Conservation (phyloP, 2,329 filamentous ascomycete species). For the Ascochyta koolunga region DNA sequence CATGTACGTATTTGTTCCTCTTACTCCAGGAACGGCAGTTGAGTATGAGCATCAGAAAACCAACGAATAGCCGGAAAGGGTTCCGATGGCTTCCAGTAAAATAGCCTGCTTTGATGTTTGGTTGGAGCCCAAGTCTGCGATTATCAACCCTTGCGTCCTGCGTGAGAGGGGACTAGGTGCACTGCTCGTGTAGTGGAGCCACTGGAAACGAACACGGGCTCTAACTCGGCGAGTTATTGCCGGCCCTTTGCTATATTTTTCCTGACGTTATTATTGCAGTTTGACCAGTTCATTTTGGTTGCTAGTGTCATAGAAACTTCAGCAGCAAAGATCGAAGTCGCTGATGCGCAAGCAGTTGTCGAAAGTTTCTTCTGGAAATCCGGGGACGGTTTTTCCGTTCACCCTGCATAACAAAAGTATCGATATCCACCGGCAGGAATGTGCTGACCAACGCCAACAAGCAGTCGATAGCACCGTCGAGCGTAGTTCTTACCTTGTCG, state of each 20-base stretch:
- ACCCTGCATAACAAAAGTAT: conserved; percentile 9
- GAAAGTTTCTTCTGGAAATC: conserved; percentile 9
- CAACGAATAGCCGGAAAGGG: not conserved
- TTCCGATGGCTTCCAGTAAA: not conserved
- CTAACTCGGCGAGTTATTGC: conserved; percentile 8
- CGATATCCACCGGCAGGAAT: conserved; percentile 1
- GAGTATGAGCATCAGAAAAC: not conserved
- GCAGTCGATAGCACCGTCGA: conserved; percentile 1
- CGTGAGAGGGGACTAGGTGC: conserved; percentile 4
- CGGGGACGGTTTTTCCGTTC: conserved; percentile 17
- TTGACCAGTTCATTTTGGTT: not conserved
- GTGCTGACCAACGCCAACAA: conserved; percentile 4
- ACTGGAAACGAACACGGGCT: conserved; percentile 1
- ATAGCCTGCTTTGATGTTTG: not conserved
- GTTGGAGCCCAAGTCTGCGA: not conserved
- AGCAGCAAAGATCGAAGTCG: not conserved
- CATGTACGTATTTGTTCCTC: not conserved
- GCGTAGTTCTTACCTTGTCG: conserved; percentile 9
- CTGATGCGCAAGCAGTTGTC: conserved; percentile 8
- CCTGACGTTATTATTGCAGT: not conserved
- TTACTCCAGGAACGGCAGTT: not conserved
- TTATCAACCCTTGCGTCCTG: not conserved
- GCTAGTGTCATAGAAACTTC: not conserved
- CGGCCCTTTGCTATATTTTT: not conserved
- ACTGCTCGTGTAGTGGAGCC: conserved; percentile 10